These are phyloP conservation scores for Mycena venus DNA, from an alignment of 768 basidiomycete species.

Conservation along the genomic window DNA sequence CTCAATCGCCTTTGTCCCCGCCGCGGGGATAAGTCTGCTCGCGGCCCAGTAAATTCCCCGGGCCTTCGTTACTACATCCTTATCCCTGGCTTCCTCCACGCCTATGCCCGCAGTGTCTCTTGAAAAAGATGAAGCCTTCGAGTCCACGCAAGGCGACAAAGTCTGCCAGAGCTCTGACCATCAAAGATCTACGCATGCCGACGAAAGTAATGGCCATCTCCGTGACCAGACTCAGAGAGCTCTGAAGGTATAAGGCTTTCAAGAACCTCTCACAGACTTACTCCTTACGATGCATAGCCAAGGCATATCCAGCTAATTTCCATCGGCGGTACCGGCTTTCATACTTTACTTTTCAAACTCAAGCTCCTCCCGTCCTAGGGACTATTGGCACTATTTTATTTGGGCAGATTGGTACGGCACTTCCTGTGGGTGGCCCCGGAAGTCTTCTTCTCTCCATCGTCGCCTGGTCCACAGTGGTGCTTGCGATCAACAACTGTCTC, in stretches of 20 bases:
- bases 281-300: slow-evolving; percentile 42
- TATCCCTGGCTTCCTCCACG: not conserved
- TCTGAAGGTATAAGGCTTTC: not conserved
- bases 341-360: not conserved
- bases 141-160: not conserved
- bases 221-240: slow-evolving; percentile 12
- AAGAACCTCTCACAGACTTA: not conserved
- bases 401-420: slow-evolving; percentile 73
- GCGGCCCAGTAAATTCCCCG: not conserved
- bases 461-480: slow-evolving; percentile 62
- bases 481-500: slow-evolving; percentile 63
- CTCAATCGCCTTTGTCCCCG: no score
- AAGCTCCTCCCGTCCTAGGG: slow-evolving; percentile 49
- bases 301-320: slow-evolving; percentile 67
- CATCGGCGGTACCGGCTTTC: slow-evolving; percentile 37
- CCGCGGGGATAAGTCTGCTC: no score
- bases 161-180: not conserved
- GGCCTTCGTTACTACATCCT: not conserved
- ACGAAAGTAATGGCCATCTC: not conserved
- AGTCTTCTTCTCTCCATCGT: slow-evolving; percentile 63
- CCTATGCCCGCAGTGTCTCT: not conserved
- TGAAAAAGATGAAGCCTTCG: not conserved
- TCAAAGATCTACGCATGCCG: not conserved
- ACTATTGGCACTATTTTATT: slow-evolving; percentile 84
- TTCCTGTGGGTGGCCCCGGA: slow-evolving; percentile 68